Evolutionary conservation across 2,329 filamentous ascomycete species (phyloP).

Genomic region (Epichloe aotearoae): DNA sequence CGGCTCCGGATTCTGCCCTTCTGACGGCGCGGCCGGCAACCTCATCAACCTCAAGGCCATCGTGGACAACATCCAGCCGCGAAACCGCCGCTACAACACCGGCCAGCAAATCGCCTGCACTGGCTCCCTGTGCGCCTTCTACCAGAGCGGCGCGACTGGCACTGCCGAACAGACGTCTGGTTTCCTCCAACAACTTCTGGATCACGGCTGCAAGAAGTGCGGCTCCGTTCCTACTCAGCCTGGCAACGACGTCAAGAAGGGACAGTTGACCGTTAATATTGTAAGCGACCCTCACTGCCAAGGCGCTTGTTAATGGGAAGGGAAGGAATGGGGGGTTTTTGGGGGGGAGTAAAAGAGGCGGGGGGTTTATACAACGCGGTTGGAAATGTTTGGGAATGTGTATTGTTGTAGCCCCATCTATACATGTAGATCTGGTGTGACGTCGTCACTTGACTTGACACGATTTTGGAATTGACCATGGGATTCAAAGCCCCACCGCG

Average conservation of each 20-base stretch:
- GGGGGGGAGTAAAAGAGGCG: no score
- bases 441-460: no score
- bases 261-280: conserved; percentile 9
- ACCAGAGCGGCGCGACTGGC: conserved; percentile 9
- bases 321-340: background rate
- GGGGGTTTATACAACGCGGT: no score
- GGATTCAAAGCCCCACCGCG: no score
- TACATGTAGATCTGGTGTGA: no score
- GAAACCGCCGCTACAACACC: conserved; percentile 4
- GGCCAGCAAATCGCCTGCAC: conserved; percentile 10
- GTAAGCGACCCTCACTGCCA: conserved; percentile 8
- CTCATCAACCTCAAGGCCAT: conserved; percentile 5
- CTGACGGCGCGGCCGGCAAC: conserved; percentile 7
- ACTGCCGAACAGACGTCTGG: conserved; percentile 6
- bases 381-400: no score
- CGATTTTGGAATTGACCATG: no score
- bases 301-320: conserved; percentile 5
- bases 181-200: conserved; percentile 5
- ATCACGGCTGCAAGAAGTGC: conserved; percentile 9
- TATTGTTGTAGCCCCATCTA: no score
- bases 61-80: conserved; percentile 6
- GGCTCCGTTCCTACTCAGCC: conserved; percentile 9
- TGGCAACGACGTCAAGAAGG: conserved; percentile 9
- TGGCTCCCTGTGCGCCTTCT: conserved; percentile 8
- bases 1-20: conserved; percentile 8